Base-by-base conservation (phyloP, 1,284 basidiomycete genomes). In the Melampsora americana region DNA sequence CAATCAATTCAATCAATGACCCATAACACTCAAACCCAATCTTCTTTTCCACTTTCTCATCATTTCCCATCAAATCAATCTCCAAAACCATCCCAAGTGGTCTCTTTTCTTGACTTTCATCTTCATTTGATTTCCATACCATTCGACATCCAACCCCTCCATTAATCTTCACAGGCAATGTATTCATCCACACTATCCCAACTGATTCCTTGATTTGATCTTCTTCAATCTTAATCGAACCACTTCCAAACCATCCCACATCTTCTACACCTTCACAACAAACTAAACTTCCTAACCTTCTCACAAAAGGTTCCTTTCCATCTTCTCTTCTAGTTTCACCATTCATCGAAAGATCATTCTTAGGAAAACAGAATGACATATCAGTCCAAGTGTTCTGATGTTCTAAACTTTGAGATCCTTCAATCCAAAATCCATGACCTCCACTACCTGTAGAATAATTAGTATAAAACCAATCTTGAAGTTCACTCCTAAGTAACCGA, bases 381-480 rank as follows among this genome's bases (percentile, higher is more conserved):
- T 75, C 66, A n/a, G 72, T 26, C 72, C 72, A 75, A 4, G 66
- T 44, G 0, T 26, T 32, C 7, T 30, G 14, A 26, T 28, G 23
- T 16, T 61, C 56, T 39, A 68, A 67, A 42, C 48, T 39, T 48
- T 67, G 48, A 12, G 61, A 5, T 30, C 72, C 72, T 18, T 60
- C 23, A 18, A 75, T 53, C 72, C 72, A 75, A 66, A 67, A 44
- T 28, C 72, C 72, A 59, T 62, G 50, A 1, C 28, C 26, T 46
- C 72, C 72, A 32, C 65, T 75, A 30, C 72, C 72, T 20, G 68
- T n/a, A 35, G 72, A 75, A 64, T 65, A 75, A 32, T 75, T 75
- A 18, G 66, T 75, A 46, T 67, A 75, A 62, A 75, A 75, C 5
- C n/a, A 75, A 18, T 18, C 6, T 0, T 48, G 44, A 28, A 73